phyloP scores from a whole-genome alignment of 78 protist species.

The Polysphondylium violaceum region DNA sequence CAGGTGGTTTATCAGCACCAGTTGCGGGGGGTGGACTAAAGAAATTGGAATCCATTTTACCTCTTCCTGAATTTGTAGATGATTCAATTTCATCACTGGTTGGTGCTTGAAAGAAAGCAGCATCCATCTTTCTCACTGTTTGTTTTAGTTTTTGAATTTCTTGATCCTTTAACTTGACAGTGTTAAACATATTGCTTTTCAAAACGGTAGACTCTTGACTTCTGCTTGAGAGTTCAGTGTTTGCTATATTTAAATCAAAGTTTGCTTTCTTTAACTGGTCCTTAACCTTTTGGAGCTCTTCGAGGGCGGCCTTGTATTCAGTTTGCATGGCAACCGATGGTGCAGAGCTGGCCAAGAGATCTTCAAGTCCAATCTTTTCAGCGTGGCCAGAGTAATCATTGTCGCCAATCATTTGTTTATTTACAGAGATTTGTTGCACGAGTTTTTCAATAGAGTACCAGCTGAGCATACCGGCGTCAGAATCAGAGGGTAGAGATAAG shows the following conservation, averaged over 20 bases:
- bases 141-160: slow-evolving; percentile 21
- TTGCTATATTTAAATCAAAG: slow-evolving; percentile 60
- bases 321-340: slow-evolving; percentile 64
- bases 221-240: slow-evolving; percentile 20
- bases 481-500: slow-evolving; percentile 18
- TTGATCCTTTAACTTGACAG: slow-evolving; percentile 60
- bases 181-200: slow-evolving; percentile 63
- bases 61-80: neutral
- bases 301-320: slow-evolving; percentile 12
- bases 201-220: slow-evolving; percentile 39
- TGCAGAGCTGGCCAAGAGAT: slow-evolving; percentile 20
- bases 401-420: slow-evolving; percentile 58
- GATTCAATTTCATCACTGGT: neutral
- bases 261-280: slow-evolving; percentile 47
- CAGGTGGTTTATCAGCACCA: neutral
- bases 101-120: slow-evolving; percentile 28
- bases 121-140: slow-evolving; percentile 17
- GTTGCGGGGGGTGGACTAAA: neutral
- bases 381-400: no score
- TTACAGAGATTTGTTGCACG: slow-evolving; percentile 13
- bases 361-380: slow-evolving; percentile 36
- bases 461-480: slow-evolving; percentile 33
- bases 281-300: slow-evolving; percentile 24
- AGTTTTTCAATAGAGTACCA: slow-evolving; percentile 61
- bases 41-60: no score